These are phyloP conservation scores for Tetraselmis chui DNA, from an alignment of 139 green algal genomes.

Conservation along the genomic window DNA sequence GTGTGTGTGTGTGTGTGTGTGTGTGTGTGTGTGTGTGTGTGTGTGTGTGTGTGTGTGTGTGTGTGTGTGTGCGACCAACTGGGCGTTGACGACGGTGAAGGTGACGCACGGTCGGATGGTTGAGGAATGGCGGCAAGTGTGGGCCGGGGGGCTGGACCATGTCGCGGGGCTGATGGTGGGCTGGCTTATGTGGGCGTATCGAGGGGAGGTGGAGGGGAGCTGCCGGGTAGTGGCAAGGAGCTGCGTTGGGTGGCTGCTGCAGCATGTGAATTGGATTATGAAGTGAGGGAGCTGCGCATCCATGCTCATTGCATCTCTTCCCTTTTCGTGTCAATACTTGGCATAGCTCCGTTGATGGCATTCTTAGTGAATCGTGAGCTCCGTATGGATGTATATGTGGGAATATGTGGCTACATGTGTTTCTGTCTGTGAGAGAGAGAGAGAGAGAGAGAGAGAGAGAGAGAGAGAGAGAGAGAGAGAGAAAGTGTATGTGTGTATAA, in stretches of 20 bases:
- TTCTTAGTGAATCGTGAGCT: not conserved
- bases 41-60: no score
- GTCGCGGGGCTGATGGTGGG: not conserved
- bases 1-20: no score
- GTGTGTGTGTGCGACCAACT: no score
- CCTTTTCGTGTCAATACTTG: not conserved
- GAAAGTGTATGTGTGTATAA: no score
- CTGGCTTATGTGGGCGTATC: not conserved
- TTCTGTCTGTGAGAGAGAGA: no score
- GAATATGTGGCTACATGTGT: no score
- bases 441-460: no score
- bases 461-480: no score
- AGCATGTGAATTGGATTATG: not conserved
- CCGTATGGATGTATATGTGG: not conserved
- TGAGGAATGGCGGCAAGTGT: not conserved
- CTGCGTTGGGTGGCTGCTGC: not conserved
- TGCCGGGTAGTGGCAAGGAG: no score
- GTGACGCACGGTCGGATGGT: not conserved
- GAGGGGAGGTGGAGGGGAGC: not conserved
- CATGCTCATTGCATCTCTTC: not conserved
- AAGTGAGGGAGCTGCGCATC: not conserved
- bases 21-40: no score
- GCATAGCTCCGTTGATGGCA: not conserved
- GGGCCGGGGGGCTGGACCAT: not conserved
- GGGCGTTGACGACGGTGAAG: no score